These are phyloP conservation scores for Penicillium diatomitis DNA, from an alignment of 495 filamentous ascomycete genomes.

Conservation along the genomic window DNA sequence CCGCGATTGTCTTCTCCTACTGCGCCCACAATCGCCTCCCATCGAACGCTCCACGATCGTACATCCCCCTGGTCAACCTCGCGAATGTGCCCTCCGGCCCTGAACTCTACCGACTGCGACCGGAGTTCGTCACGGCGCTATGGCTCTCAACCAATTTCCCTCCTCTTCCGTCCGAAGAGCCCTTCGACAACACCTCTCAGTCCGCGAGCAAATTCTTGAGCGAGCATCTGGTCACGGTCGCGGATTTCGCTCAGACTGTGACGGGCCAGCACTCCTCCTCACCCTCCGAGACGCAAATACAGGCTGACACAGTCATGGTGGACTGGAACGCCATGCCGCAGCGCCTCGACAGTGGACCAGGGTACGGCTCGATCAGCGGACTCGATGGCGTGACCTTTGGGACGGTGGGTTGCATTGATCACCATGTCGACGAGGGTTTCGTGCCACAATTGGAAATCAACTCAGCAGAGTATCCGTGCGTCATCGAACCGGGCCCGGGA, in stretches of 20 bases:
- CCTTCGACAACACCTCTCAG: slow-evolving; percentile 22
- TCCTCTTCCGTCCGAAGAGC: slow-evolving; percentile 10
- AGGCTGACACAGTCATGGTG: slow-evolving; percentile 53
- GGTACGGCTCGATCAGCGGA: slow-evolving; percentile 22
- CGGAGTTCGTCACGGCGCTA: slow-evolving; percentile 56
- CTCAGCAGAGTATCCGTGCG: slow-evolving; percentile 33
- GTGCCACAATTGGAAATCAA: slow-evolving; percentile 32
- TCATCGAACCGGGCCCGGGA: slow-evolving; percentile 58
- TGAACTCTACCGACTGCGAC: slow-evolving; percentile 50
- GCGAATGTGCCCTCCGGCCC: slow-evolving; percentile 51
- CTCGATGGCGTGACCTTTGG: slow-evolving; percentile 31
- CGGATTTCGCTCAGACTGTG: slow-evolving; percentile 25
- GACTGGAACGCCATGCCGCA: slow-evolving; percentile 81
- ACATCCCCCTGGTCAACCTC: slow-evolving; percentile 77
- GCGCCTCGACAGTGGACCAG: slow-evolving; percentile 19
- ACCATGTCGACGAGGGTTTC: slow-evolving; percentile 73
- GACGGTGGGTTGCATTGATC: slow-evolving; percentile 77
- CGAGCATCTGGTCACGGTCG: slow-evolving; percentile 33
- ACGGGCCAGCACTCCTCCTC: background rate
- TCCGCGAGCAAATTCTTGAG: slow-evolving; percentile 28
- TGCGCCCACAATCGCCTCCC: slow-evolving; percentile 45
- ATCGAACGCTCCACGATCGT: slow-evolving; percentile 41
- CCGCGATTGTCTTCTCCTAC: slow-evolving; percentile 77
- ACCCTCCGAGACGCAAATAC: background rate
- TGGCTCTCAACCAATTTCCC: slow-evolving; percentile 30